phyloP scores from a whole-genome alignment of 768 basidiomycete genomes.

The Russula dissimulans region DNA sequence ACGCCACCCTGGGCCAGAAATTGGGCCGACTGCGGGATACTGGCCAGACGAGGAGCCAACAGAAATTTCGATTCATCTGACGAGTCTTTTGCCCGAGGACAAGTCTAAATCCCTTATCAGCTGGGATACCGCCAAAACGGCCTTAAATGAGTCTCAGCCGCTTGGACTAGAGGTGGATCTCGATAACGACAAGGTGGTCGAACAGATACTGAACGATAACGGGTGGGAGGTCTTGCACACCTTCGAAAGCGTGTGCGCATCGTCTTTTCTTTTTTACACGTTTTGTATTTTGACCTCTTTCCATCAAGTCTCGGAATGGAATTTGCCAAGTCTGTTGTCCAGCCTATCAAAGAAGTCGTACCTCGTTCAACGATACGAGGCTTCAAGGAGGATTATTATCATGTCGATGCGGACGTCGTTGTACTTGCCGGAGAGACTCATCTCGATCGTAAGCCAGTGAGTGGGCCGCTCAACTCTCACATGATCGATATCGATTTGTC shows the following conservation, averaged over 20 bases:
- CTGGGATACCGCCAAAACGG: conserved; percentile 1
- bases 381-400: conserved; percentile 32
- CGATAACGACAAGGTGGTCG: conserved; percentile 25
- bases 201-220: conserved; percentile 28
- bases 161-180: conserved; percentile 5
- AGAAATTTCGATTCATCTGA: background rate
- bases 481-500: background rate
- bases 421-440: conserved; percentile 35
- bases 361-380: conserved; percentile 32
- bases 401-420: conserved; percentile 30
- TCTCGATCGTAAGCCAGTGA: conserved; percentile 33
- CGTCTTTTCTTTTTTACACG: background rate
- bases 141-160: background rate
- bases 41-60: conserved; percentile 7
- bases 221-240: conserved; percentile 37
- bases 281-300: background rate
- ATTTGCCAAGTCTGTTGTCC: conserved; percentile 34
- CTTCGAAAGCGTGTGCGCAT: conserved; percentile 33
- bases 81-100: background rate
- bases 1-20: conserved; percentile 12
- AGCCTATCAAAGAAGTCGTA: conserved; percentile 30
- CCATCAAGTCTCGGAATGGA: conserved; percentile 34
- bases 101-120: background rate
- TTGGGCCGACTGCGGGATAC: conserved; percentile 10
- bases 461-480: conserved; percentile 17